Conservation (phyloP, 2,329 filamentous ascomycete species). For the Diplodia scrobiculata region DNA sequence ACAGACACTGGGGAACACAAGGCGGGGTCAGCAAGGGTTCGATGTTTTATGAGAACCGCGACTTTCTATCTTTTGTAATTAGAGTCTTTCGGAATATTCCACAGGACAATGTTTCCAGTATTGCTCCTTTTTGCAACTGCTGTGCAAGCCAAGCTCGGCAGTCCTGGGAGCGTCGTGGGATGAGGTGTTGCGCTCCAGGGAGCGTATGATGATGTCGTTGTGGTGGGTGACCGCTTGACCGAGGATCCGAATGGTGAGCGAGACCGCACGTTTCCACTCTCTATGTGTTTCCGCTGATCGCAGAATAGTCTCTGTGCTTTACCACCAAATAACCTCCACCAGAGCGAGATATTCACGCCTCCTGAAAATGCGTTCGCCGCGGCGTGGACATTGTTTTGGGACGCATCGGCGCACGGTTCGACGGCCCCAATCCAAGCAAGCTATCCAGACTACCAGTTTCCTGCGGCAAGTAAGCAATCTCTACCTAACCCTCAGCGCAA, state of each 20-base stretch:
- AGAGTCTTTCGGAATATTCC: neutral
- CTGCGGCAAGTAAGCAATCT: neutral
- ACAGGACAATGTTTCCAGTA: neutral
- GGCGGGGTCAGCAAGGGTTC: neutral
- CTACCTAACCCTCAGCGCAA: no score
- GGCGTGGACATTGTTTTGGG: neutral
- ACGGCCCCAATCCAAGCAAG: no score
- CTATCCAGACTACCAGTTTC: neutral
- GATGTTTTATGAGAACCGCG: neutral
- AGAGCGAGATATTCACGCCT: neutral
- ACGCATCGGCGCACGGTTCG: slow-evolving; percentile 1
- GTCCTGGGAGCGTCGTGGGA: neutral
- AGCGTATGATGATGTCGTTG: slow-evolving; percentile 9
- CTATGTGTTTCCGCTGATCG: neutral
- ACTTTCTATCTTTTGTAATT: neutral
- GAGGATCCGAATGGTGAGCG: slow-evolving; percentile 36
- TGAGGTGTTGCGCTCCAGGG: neutral
- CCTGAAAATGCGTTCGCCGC: neutral
- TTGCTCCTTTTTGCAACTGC: neutral
- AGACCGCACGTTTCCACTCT: neutral
- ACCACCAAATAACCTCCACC: slow-evolving; percentile 32
- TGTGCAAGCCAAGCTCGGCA: neutral
- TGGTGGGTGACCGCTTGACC: slow-evolving; percentile 35
- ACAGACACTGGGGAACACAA: neutral
- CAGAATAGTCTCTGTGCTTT: slow-evolving; percentile 32